Percentiles rank a stretch among this genome's conserved stretches.
Evolutionary conservation across 2,329 filamentous ascomycete genomes (phyloP).

Genomic region (Botrytis byssoidea): DNA sequence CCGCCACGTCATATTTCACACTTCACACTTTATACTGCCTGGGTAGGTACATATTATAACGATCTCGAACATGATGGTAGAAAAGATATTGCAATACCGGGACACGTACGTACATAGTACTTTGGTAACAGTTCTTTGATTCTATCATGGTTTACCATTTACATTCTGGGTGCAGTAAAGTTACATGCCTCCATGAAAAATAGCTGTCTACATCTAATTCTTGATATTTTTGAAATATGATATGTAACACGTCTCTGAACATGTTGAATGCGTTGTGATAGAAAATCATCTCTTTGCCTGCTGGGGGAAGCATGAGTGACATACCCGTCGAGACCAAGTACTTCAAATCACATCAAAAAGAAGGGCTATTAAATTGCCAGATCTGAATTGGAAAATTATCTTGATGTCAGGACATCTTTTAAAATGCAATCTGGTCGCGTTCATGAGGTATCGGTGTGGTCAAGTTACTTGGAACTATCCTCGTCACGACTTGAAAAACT

Average conservation of each 20-base stretch:
- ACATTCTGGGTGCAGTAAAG: background rate
- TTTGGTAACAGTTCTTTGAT: background rate
- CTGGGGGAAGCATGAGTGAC: background rate
- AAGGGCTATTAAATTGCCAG: background rate
- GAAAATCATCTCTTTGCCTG: background rate
- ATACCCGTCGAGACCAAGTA: background rate
- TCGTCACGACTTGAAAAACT: background rate
- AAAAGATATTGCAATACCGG: background rate
- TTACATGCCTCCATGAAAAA: background rate
- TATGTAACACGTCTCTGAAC: background rate
- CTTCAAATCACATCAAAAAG: background rate
- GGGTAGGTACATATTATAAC: no score
- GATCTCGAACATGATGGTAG: background rate
- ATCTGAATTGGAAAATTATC: background rate
- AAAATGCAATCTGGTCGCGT: background rate
- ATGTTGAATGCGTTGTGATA: background rate
- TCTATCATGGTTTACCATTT: background rate
- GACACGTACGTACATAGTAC: background rate
- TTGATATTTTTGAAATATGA: background rate
- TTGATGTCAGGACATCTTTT: background rate
- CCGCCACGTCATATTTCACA: background rate
- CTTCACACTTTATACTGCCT: background rate
- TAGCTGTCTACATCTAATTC: background rate
- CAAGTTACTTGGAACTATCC: background rate
- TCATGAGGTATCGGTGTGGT: background rate